These are phyloP conservation scores for Alternaria rosae DNA, from an alignment of 2,329 filamentous ascomycete genomes.

Conservation along the genomic window DNA sequence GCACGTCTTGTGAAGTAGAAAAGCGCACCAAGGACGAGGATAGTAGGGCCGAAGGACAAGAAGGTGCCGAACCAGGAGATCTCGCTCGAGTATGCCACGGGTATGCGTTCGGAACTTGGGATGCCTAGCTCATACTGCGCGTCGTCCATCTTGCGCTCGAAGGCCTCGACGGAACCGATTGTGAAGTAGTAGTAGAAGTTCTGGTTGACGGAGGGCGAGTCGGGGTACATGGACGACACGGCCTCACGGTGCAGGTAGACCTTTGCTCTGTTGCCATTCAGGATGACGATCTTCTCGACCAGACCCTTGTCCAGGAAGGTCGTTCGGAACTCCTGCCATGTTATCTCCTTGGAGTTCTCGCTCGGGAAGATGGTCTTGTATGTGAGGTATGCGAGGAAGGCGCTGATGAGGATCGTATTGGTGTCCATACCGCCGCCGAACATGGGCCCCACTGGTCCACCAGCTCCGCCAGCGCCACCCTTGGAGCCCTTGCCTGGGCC, in stretches of 20 bases:
- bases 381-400: slow-evolving; percentile 68
- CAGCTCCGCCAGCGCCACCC: slow-evolving; percentile 29
- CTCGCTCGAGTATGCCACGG: slow-evolving; percentile 84
- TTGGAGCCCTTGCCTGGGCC: slow-evolving; percentile 48
- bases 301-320: slow-evolving; percentile 96
- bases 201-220: slow-evolving; percentile 71
- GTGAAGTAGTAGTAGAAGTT: slow-evolving; percentile 91
- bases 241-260: slow-evolving; percentile 82
- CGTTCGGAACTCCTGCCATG: slow-evolving; percentile 94
- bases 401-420: slow-evolving; percentile 63
- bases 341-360: slow-evolving; percentile 79
- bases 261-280: slow-evolving; percentile 78
- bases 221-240: slow-evolving; percentile 74
- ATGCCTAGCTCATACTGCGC: slow-evolving; percentile 89
- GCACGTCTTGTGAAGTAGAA: slow-evolving; percentile 81
- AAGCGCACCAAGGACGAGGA: slow-evolving; percentile 84
- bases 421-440: slow-evolving; percentile 57
- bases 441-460: slow-evolving; percentile 17
- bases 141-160: slow-evolving; percentile 86
- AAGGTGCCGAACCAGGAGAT: slow-evolving; percentile 75
- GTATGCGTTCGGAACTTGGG: slow-evolving; percentile 86
- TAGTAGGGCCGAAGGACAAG: slow-evolving; percentile 83
- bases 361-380: slow-evolving; percentile 69
- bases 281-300: slow-evolving; percentile 87
- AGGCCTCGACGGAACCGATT: slow-evolving; percentile 92